A percentile compares a stretch with the other conserved stretches of the same genome.
Evolutionary conservation across 2,329 filamentous ascomycete species (phyloP).

Genomic region (Paracorniculantispora psalliotae): DNA sequence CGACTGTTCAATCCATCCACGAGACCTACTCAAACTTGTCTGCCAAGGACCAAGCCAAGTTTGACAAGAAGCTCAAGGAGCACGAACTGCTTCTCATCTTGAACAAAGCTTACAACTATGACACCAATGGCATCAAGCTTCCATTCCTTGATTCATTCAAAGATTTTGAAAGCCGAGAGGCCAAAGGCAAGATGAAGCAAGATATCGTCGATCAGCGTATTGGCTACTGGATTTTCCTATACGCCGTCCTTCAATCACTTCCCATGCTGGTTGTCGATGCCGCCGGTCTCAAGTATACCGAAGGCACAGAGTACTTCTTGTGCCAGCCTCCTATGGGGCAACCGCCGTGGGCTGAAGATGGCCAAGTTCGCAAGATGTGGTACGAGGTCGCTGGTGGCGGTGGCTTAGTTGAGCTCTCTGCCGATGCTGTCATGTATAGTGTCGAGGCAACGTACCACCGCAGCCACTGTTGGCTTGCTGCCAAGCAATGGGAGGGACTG

Average conservation of each 20-base stretch:
- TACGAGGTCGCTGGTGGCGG: slow-evolving; percentile 66
- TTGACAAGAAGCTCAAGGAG: slow-evolving; percentile 67
- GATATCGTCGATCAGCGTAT: slow-evolving; percentile 67
- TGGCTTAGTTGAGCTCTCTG: slow-evolving; percentile 52
- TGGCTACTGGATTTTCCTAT: slow-evolving; percentile 78
- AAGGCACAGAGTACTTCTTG: slow-evolving; percentile 76
- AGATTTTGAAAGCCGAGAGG: slow-evolving; percentile 65
- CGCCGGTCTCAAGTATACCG: slow-evolving; percentile 60
- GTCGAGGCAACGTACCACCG: slow-evolving; percentile 57
- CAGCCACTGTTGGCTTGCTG: slow-evolving; percentile 52
- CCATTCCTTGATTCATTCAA: slow-evolving; percentile 67
- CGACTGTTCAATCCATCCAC: slow-evolving; percentile 61
- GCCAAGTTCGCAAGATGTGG: slow-evolving; percentile 63
- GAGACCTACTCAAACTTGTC: slow-evolving; percentile 61
- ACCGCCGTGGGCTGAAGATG: slow-evolving; percentile 66
- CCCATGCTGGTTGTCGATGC: slow-evolving; percentile 75
- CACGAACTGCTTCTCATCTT: slow-evolving; percentile 73
- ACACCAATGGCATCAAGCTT: slow-evolving; percentile 52
- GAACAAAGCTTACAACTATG: slow-evolving; percentile 76
- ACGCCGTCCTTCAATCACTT: slow-evolving; percentile 70
- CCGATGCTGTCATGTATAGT: slow-evolving; percentile 56
- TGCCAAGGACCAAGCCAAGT: slow-evolving; percentile 68
- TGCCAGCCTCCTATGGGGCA: slow-evolving; percentile 70
- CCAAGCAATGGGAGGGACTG: slow-evolving; percentile 44
- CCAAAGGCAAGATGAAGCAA: slow-evolving; percentile 56